A percentile compares a stretch with the other conserved stretches of the same genome.
These are phyloP conservation scores for Rostrohypoxylon terebratum DNA, from an alignment of 495 filamentous ascomycete genomes.

Conservation along the genomic window DNA sequence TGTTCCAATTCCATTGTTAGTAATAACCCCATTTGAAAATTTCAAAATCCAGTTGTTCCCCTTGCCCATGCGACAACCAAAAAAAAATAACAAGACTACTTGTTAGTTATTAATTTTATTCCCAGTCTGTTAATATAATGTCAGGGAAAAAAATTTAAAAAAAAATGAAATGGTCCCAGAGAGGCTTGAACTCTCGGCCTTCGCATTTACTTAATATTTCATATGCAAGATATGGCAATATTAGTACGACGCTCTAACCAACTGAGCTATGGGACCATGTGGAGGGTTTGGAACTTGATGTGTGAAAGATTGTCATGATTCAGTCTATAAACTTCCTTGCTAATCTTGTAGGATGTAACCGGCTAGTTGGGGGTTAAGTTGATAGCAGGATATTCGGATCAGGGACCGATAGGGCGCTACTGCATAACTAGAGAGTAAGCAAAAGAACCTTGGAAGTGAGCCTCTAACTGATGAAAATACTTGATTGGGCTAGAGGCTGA, in stretches of 20 bases:
- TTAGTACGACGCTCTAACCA: constrained; percentile 41
- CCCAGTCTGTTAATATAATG: too few relatives aligned
- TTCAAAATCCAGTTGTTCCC: too few relatives aligned
- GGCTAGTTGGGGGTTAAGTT: background rate
- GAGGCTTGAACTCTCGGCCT: constrained; percentile 34
- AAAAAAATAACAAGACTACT: background rate
- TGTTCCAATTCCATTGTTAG: too few relatives aligned
- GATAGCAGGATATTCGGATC: background rate
- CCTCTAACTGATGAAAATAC: too few relatives aligned
- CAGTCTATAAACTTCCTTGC: background rate
- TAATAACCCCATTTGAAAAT: too few relatives aligned
- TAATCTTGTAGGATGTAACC: background rate
- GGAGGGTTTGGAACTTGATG: too few relatives aligned
- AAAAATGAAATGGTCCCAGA: constrained; percentile 17
- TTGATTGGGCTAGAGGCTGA: too few relatives aligned
- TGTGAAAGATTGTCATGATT: background rate
- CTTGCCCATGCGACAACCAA: background rate
- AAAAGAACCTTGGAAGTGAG: too few relatives aligned
- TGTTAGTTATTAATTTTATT: too few relatives aligned
- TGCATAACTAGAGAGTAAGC: too few relatives aligned
- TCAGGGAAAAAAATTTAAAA: background rate
- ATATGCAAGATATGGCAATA: background rate
- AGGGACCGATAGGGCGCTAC: background rate
- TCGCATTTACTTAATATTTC: constrained; percentile 28
- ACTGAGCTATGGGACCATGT: constrained; percentile 34